Evolutionary conservation across 768 basidiomycete genomes (phyloP).

Genomic region (Ramaria sp.): DNA sequence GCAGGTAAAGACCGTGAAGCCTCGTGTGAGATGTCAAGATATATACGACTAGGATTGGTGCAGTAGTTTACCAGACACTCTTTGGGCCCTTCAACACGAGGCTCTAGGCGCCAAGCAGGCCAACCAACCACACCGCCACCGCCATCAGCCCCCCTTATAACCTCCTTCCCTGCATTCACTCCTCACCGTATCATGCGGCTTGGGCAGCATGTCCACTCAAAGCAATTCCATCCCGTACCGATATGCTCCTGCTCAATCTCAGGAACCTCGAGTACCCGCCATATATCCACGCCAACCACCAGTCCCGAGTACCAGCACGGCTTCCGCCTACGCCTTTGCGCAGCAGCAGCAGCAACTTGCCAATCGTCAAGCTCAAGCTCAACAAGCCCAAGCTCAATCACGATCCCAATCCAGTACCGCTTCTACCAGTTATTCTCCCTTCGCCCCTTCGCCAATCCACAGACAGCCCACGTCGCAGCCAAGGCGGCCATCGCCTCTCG

Average conservation of each 20-base stretch:
- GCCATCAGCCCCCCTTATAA: too few relatives aligned
- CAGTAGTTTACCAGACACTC: too few relatives aligned
- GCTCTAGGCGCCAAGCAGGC: too few relatives aligned
- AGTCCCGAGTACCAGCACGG: neutral
- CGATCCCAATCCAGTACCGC: neutral
- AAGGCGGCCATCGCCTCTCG: neutral
- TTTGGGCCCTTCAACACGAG: too few relatives aligned
- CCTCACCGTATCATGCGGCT: constrained; percentile 1
- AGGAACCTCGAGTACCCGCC: neutral
- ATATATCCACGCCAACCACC: neutral
- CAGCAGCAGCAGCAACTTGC: constrained; percentile 1
- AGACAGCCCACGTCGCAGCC: neutral
- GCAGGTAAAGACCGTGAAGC: too few relatives aligned
- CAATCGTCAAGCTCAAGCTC: neutral
- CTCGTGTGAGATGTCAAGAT: too few relatives aligned
- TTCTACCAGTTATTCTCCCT: neutral
- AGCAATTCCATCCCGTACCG: neutral
- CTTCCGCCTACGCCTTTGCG: neutral
- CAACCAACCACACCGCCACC: too few relatives aligned
- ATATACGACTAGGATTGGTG: too few relatives aligned
- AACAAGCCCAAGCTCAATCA: neutral
- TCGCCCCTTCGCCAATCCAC: neutral
- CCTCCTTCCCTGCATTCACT: neutral
- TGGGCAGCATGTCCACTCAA: neutral
- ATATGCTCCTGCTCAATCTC: neutral